Conservation (phyloP, 2,329 filamentous ascomycete species). For the Ilyonectria mors-panacis region DNA sequence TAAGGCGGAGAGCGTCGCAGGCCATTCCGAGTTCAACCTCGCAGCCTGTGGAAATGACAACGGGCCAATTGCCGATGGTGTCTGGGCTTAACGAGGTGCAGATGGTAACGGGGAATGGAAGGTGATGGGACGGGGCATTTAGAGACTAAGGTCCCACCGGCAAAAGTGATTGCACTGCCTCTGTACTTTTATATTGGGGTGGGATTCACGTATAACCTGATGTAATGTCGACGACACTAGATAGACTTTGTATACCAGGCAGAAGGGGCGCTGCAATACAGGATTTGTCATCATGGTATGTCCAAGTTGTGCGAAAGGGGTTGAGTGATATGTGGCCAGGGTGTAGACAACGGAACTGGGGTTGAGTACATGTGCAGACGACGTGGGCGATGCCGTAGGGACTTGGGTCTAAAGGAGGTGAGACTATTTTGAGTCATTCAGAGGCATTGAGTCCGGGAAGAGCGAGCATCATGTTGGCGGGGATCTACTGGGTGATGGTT, state of each 20-base stretch:
- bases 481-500: not conserved
- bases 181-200: slow-evolving; percentile 33
- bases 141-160: slow-evolving; percentile 12
- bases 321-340: not conserved
- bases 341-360: not conserved
- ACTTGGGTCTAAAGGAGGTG: not conserved
- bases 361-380: not conserved
- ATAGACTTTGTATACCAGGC: slow-evolving; percentile 45
- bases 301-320: not conserved
- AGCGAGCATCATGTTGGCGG: not conserved
- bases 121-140: slow-evolving; percentile 10
- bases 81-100: slow-evolving; percentile 5
- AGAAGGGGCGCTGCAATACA: slow-evolving; percentile 25
- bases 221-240: slow-evolving; percentile 22
- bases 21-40: slow-evolving; percentile 33
- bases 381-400: too few species aligned
- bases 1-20: slow-evolving; percentile 56
- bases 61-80: not conserved
- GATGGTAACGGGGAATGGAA: slow-evolving; percentile 6
- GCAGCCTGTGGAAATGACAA: slow-evolving; percentile 4
- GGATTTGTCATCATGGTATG: slow-evolving; percentile 6
- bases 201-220: slow-evolving; percentile 23
- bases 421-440: not conserved
- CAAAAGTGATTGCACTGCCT: slow-evolving; percentile 27
- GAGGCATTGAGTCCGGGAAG: not conserved